Base-by-base conservation (phyloP, 192 early-diverging fungal species). In the Funneliformis geosporum region DNA sequence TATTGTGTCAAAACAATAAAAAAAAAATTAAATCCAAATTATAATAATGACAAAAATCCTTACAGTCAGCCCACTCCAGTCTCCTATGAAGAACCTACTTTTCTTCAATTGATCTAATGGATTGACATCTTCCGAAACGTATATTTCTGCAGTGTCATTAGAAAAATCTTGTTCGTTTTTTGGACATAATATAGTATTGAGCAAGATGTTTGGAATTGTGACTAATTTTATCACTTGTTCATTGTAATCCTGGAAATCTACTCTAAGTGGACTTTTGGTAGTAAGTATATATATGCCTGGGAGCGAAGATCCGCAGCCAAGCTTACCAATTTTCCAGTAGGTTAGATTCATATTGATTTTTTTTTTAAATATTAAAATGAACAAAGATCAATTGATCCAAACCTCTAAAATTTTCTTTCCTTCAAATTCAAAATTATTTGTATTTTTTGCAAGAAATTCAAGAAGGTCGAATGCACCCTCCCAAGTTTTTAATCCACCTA, bases 191-290 rank as follows among this genome's bases (percentile, higher is more conserved):
- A 86, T 82, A 0, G 92, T 92, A 84, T 99, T 99, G 23, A 95
- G 80, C 28, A 97, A 83, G 25, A 95, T 93, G 76, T 99, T 99
- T 43, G 97, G 97, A 59, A 96, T 86, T 2, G 97, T 99, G 14
- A 99, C 91, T 8, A 93, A 88, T 73, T 90, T 88, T 23, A 99
- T 77, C 0, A 98, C 96, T 60, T 95, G 91, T 43, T 90, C 89
- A 83, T 99, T 99, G 82, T 98, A 98, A 82, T 98, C 96, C 79
- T 98, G 97, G 80, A 99, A 88, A 83, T 95, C 91, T 0, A 98
- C 92, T 42, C 82, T 61, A 33, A 83, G 76, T 38, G 76, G 60
- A 69, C 84, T 42, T 55, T 84, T 14, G 88, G 84, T 18, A 76
- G 84, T 81, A 55, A 99, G 86, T 16, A 94, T 79, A 80, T 92